These are phyloP conservation scores for Leptodermis oblonga DNA, from an alignment of 257 asterid species.

Conservation along the genomic window DNA sequence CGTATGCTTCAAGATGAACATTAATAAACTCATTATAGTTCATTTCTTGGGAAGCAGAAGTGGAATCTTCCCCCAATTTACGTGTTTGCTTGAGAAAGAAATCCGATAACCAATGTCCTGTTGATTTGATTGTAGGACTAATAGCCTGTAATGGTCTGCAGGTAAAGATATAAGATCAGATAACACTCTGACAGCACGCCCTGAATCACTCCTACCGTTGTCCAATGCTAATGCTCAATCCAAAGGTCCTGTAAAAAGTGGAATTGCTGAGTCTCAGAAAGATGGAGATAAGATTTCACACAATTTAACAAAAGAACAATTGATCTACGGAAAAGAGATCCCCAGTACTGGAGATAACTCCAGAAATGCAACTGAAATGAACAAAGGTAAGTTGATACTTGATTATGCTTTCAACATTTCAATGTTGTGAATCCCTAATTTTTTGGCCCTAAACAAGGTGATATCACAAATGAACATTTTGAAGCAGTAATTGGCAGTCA, in stretches of 20 bases:
- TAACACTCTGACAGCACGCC: slow-evolving; percentile 16
- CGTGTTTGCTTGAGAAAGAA: background rate
- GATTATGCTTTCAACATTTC: background rate
- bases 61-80: background rate
- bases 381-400: slow-evolving; percentile 8
- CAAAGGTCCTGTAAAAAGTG: slow-evolving; percentile 1
- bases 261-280: slow-evolving; percentile 12
- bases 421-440: background rate
- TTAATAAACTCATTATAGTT: background rate
- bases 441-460: slow-evolving; percentile 19
- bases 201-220: slow-evolving; percentile 17
- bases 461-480: slow-evolving; percentile 21
- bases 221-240: slow-evolving; percentile 30
- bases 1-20: background rate
- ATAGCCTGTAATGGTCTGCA: slow-evolving; percentile 28
- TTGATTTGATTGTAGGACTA: slow-evolving; percentile 5
- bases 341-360: background rate
- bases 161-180: slow-evolving; percentile 25
- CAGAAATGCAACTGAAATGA: background rate
- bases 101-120: background rate
- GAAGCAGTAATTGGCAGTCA: slow-evolving; percentile 24
- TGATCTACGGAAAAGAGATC: background rate
- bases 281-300: slow-evolving; percentile 9
- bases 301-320: background rate
- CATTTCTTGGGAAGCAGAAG: background rate